A percentile compares a stretch with the other conserved stretches of the same genome.
Conservation (phyloP, 352 stramenopile genomes). For the Phytopythium ostracodes region DNA sequence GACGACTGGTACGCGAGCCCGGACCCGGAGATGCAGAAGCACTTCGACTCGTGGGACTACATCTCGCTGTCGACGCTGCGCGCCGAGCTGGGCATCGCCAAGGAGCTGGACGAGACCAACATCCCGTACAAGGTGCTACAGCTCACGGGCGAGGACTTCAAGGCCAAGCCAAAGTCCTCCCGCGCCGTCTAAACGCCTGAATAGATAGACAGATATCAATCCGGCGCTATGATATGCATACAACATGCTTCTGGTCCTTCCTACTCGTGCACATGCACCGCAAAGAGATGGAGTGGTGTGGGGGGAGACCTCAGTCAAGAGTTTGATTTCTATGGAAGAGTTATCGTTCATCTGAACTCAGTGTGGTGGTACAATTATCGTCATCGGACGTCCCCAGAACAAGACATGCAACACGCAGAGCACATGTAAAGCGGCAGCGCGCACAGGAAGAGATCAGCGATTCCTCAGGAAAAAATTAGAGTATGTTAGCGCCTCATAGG, state of each 20-base stretch:
- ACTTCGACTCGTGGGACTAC: constrained; percentile 88
- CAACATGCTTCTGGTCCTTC: too few relatives aligned
- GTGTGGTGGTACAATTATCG: constrained; percentile 72
- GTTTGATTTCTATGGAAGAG: constrained; percentile 68
- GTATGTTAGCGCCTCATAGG: constrained; percentile 54
- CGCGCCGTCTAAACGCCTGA: constrained; percentile 17
- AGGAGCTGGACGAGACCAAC: constrained; percentile 83
- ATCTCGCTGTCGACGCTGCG: constrained; percentile 82
- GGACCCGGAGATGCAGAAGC: constrained; percentile 71
- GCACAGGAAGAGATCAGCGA: constrained; percentile 7
- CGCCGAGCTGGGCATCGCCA: constrained; percentile 73
- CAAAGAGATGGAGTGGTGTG: background rate
- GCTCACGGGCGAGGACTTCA: constrained; percentile 65
- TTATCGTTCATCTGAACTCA: constrained; percentile 65
- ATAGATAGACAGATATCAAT: too few relatives aligned
- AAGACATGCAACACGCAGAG: constrained; percentile 10
- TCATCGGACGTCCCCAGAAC: constrained; percentile 32
- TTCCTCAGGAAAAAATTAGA: constrained; percentile 89
- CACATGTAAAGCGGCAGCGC: background rate
- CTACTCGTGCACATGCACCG: too few relatives aligned
- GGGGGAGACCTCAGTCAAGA: constrained; percentile 50
- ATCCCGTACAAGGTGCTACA: constrained; percentile 84
- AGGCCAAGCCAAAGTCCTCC: constrained; percentile 31
- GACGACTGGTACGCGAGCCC: constrained; percentile 80
- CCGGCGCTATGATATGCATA: too few relatives aligned